Evolutionary conservation across 2,329 filamentous ascomycete genomes (phyloP).

Genomic region (Colletotrichum graminicola): DNA sequence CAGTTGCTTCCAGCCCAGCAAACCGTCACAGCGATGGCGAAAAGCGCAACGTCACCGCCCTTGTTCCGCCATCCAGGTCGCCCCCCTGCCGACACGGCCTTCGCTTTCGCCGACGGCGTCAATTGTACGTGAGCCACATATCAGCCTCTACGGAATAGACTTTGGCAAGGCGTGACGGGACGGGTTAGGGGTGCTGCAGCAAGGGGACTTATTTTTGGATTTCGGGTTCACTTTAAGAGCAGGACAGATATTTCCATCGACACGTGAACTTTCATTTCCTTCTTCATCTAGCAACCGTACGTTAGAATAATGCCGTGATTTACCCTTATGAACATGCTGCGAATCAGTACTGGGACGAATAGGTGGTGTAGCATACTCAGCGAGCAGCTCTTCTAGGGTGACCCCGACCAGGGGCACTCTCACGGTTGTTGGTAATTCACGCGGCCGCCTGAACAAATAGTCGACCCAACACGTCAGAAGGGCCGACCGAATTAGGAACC

Average conservation of each 20-base stretch:
- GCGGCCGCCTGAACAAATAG: no score
- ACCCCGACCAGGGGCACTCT: no score
- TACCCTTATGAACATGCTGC: background rate
- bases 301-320: background rate
- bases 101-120: constrained; percentile 60
- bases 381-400: no score
- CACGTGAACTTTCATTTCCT: constrained; percentile 51
- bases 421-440: no score
- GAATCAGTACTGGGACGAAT: no score
- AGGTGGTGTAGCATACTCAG: no score
- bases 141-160: constrained; percentile 64
- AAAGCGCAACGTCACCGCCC: background rate
- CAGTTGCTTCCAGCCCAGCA: background rate
- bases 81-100: constrained; percentile 57
- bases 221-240: constrained; percentile 65
- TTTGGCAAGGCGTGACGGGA: constrained; percentile 60
- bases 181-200: constrained; percentile 63
- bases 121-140: constrained; percentile 63
- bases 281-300: no score
- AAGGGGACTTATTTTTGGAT: constrained; percentile 67
- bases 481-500: background rate
- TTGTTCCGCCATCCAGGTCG: background rate
- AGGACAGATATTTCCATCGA: constrained; percentile 77
- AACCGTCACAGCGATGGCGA: background rate
- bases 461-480: background rate